Percentiles rank a stretch among this genome's conserved stretches.
These are phyloP conservation scores for Talaromyces sp. DNA, from an alignment of 2,329 filamentous ascomycete species.

Conservation along the genomic window DNA sequence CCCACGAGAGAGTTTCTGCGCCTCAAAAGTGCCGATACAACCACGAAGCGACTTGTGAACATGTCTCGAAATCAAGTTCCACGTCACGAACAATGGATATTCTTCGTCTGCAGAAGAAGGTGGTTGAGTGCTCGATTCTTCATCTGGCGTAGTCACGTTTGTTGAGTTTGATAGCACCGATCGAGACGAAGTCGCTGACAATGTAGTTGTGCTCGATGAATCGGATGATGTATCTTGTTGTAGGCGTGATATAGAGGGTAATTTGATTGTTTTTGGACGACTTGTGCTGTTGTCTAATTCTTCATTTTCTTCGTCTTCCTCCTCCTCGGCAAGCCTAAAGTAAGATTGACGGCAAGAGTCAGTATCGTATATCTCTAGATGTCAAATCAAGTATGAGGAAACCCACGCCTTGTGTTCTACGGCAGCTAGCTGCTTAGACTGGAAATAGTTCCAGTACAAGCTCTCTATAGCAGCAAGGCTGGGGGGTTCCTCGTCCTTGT, in stretches of 20 bases:
- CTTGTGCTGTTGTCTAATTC: slow-evolving; percentile 21
- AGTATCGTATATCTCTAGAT: background rate
- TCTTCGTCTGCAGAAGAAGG: slow-evolving; percentile 38
- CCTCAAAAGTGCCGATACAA: slow-evolving; percentile 93
- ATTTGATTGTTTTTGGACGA: slow-evolving; percentile 29
- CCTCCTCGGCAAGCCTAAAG: background rate
- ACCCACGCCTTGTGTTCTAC: slow-evolving; percentile 29
- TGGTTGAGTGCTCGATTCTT: slow-evolving; percentile 26
- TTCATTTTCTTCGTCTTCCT: slow-evolving; percentile 16
- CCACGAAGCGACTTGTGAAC: slow-evolving; percentile 73
- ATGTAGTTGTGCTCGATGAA: slow-evolving; percentile 42
- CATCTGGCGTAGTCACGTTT: slow-evolving; percentile 46
- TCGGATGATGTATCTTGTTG: slow-evolving; percentile 37
- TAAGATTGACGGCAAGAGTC: background rate
- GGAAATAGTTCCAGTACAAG: slow-evolving; percentile 60
- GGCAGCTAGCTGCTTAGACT: slow-evolving; percentile 39
- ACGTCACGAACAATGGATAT: slow-evolving; percentile 87
- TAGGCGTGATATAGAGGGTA: slow-evolving; percentile 36
- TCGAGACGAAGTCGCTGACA: slow-evolving; percentile 50
- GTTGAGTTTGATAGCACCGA: slow-evolving; percentile 44
- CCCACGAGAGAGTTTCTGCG: slow-evolving; percentile 69
- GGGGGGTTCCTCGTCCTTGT: slow-evolving; percentile 67
- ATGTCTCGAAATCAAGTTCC: slow-evolving; percentile 70
- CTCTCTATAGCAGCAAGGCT: slow-evolving; percentile 67
- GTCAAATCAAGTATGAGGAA: slow-evolving; percentile 12